These are phyloP conservation scores for Trichoderma brevicompactum DNA, from an alignment of 2,329 filamentous ascomycete genomes.

Conservation along the genomic window DNA sequence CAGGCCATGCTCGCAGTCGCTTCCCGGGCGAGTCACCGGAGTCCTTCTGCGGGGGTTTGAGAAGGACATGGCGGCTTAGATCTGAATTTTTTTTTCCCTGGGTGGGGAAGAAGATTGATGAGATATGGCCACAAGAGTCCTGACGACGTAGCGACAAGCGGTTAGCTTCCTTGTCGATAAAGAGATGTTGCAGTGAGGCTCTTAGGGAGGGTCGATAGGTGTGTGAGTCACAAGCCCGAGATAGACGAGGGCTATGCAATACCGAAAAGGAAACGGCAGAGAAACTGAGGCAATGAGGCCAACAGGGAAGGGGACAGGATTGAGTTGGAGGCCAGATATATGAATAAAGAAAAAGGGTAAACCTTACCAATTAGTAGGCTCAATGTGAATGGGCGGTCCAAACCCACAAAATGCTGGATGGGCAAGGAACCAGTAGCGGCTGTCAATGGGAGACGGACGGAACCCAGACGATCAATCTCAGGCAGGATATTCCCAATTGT, in stretches of 20 bases:
- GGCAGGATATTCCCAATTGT: not conserved
- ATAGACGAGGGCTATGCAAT: slow-evolving; percentile 26
- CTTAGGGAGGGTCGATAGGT: slow-evolving; percentile 20
- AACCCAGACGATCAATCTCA: slow-evolving; percentile 12
- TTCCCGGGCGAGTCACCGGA: slow-evolving; percentile 47
- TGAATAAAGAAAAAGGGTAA: slow-evolving; percentile 8
- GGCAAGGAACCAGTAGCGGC: slow-evolving; percentile 15
- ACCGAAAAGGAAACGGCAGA: slow-evolving; percentile 27
- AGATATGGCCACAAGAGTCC: slow-evolving; percentile 41
- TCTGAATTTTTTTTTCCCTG: slow-evolving; percentile 34
- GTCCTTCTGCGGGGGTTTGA: slow-evolving; percentile 54
- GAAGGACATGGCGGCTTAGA: slow-evolving; percentile 55
- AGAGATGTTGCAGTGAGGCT: slow-evolving; percentile 28
- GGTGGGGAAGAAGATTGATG: slow-evolving; percentile 37
- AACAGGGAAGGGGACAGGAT: slow-evolving; percentile 12
- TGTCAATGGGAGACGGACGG: slow-evolving; percentile 1
- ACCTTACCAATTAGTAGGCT: slow-evolving; percentile 27
- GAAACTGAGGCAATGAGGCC: slow-evolving; percentile 13
- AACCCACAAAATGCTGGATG: slow-evolving; percentile 20
- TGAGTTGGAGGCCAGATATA: slow-evolving; percentile 23
- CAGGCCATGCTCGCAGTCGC: slow-evolving; percentile 41
- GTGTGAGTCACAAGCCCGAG: slow-evolving; percentile 31
- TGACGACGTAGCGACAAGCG: slow-evolving; percentile 36
- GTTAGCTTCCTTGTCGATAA: slow-evolving; percentile 38
- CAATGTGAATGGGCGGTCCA: slow-evolving; percentile 10